A percentile compares a stretch with the other conserved stretches of the same genome.
Evolutionary conservation across 192 early-diverging fungal genomes (phyloP).

Genomic region (Jimgerdemannia flammicorona): DNA sequence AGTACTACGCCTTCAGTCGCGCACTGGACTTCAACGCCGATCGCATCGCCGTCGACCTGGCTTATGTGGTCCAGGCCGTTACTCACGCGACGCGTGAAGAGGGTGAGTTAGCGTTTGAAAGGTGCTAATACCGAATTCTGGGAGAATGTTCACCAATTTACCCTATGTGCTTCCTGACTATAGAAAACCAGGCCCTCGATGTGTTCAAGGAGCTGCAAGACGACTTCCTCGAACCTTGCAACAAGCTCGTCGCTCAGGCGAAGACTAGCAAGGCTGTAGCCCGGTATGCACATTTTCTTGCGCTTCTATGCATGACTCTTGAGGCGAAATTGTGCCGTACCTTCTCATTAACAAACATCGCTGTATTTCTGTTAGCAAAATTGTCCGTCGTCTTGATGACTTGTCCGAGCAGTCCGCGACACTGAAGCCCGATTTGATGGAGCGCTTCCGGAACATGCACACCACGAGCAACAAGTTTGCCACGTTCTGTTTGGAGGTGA

Average conservation of each 20-base stretch:
- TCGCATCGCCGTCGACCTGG: constrained; percentile 55
- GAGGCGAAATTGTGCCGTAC: background rate
- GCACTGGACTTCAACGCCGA: constrained; percentile 66
- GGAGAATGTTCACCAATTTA: background rate
- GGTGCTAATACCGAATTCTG: background rate
- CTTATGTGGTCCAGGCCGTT: constrained; percentile 38
- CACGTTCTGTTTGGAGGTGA: constrained; percentile 43
- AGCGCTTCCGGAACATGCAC: constrained; percentile 44
- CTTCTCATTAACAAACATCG: background rate
- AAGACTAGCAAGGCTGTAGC: constrained; percentile 56
- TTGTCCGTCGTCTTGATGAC: constrained; percentile 64
- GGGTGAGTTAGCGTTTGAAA: constrained; percentile 14
- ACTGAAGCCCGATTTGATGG: constrained; percentile 40
- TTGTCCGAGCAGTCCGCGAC: constrained; percentile 40
- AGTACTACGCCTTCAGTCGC: constrained; percentile 44
- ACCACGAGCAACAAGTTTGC: constrained; percentile 42
- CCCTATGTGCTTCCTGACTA: constrained; percentile 1
- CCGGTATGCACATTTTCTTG: constrained; percentile 24
- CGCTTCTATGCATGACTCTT: background rate
- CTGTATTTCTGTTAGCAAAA: constrained; percentile 38
- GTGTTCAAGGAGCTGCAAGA: constrained; percentile 37
- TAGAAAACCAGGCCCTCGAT: constrained; percentile 36
- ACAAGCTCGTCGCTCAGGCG: constrained; percentile 30
- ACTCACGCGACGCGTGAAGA: constrained; percentile 27
- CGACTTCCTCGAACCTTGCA: constrained; percentile 42